These are phyloP conservation scores for Pistacia atlantica DNA, from an alignment of 345 rosid species.

Conservation along the genomic window DNA sequence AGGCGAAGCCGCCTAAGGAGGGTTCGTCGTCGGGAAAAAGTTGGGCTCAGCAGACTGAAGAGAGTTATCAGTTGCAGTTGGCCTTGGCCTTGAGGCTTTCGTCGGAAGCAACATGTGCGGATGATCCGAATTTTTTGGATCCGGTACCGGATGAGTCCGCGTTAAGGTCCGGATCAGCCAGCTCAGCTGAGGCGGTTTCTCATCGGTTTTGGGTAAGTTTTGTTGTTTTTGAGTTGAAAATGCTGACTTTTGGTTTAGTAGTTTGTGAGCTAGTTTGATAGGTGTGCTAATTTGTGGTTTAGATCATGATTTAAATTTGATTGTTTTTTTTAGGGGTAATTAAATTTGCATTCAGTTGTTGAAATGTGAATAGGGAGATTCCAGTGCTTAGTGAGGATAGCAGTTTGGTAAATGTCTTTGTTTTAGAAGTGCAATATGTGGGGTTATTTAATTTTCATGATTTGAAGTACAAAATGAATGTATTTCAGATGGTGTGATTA, in stretches of 20 bases:
- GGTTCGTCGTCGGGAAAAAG: slow-evolving; percentile 78
- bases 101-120: slow-evolving; percentile 88
- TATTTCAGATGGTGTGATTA: not conserved
- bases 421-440: not conserved
- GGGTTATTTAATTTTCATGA: not conserved
- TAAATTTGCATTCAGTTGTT: not conserved
- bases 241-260: slow-evolving; percentile 2
- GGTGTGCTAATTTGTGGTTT: not conserved
- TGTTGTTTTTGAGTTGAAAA: not conserved
- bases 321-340: not conserved
- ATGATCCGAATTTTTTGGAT: slow-evolving; percentile 95
- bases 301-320: not conserved
- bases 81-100: slow-evolving; percentile 94
- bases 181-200: slow-evolving; percentile 70
- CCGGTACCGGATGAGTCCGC: slow-evolving; percentile 79
- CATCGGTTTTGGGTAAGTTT: slow-evolving; percentile 92
- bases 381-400: not conserved
- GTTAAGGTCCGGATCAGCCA: slow-evolving; percentile 46
- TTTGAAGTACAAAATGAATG: not conserved
- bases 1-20: slow-evolving; percentile 36
- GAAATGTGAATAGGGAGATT: not conserved
- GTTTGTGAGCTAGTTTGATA: slow-evolving; percentile 5
- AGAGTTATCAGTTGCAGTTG: slow-evolving; percentile 98
- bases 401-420: slow-evolving; percentile 2
- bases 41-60: slow-evolving; percentile 99